Percentiles rank a stretch among this genome's conserved stretches.
Conservation (phyloP, 805 yeast genomes). For the Monosporozyma unispora region DNA sequence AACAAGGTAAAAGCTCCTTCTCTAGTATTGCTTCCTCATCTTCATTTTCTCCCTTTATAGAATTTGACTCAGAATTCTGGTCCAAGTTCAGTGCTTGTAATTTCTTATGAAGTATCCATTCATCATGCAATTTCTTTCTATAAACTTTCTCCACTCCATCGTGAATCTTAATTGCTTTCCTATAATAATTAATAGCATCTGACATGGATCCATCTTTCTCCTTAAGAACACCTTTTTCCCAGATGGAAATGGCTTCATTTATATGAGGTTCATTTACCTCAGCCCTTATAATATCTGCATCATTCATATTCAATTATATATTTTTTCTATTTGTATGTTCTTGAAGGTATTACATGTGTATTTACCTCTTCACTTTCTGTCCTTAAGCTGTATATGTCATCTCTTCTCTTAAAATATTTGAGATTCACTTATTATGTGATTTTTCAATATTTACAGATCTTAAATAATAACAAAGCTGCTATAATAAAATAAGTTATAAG, state of each 20-base stretch:
- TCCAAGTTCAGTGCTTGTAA: conserved; percentile 9
- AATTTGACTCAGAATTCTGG: conserved; percentile 5
- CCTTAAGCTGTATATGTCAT: neutral
- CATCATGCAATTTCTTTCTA: conserved; percentile 45
- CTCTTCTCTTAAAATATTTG: neutral
- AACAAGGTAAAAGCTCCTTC: conserved; percentile 32
- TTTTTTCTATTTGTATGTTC: neutral
- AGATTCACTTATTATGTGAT: neutral
- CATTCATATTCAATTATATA: neutral
- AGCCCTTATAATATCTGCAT: neutral
- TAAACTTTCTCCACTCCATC: conserved; percentile 59
- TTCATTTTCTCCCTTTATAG: conserved; percentile 13
- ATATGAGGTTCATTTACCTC: neutral
- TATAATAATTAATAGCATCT: conserved; percentile 70
- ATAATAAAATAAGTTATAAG: too few relatives aligned
- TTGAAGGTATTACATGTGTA: neutral
- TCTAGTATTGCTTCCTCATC: conserved; percentile 13
- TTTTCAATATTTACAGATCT: neutral
- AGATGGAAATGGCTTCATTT: conserved; percentile 46
- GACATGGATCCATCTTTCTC: conserved; percentile 68
- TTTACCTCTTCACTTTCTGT: neutral
- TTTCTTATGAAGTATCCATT: conserved; percentile 27
- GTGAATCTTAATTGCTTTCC: conserved; percentile 53
- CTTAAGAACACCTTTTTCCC: conserved; percentile 61
- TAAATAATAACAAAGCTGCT: too few relatives aligned